phyloP scores from a whole-genome alignment of 345 rosid species.

The Euphorbia lathyris region DNA sequence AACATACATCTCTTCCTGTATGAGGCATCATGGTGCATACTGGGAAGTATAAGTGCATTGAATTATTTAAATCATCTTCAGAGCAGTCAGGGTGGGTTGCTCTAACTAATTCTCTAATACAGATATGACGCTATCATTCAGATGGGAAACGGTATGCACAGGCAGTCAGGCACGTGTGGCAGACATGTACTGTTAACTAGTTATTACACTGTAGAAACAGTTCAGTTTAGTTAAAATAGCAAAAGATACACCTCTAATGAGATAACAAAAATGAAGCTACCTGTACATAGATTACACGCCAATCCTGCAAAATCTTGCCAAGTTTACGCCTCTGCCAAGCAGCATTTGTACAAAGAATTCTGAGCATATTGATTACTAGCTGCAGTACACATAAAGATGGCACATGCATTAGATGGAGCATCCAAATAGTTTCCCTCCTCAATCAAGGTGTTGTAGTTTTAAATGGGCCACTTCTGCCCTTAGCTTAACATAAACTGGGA shows the following conservation, averaged over 20 bases:
- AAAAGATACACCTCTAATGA: neutral
- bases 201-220: neutral
- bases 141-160: neutral
- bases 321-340: slow-evolving; percentile 99
- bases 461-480: neutral
- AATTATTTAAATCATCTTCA: neutral
- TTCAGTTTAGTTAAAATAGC: neutral
- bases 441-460: slow-evolving; percentile 4
- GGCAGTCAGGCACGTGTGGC: neutral
- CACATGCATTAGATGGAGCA: slow-evolving; percentile 23
- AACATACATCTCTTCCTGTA: neutral
- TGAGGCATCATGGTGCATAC: neutral
- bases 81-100: neutral
- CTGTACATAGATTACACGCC: slow-evolving; percentile 84
- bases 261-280: slow-evolving; percentile 30
- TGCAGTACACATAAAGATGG: slow-evolving; percentile 44
- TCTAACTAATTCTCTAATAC: slow-evolving; percentile 2
- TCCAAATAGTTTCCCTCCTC: slow-evolving; percentile 11
- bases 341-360: slow-evolving; percentile 87
- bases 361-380: slow-evolving; percentile 85
- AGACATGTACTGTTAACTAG: neutral
- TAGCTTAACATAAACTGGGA: neutral
- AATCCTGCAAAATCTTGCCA: slow-evolving; percentile 92
- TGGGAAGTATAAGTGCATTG: neutral
- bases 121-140: neutral